Evolutionary conservation across 441 rosid genomes (phyloP).

Genomic region (Erysimum cheiri): DNA sequence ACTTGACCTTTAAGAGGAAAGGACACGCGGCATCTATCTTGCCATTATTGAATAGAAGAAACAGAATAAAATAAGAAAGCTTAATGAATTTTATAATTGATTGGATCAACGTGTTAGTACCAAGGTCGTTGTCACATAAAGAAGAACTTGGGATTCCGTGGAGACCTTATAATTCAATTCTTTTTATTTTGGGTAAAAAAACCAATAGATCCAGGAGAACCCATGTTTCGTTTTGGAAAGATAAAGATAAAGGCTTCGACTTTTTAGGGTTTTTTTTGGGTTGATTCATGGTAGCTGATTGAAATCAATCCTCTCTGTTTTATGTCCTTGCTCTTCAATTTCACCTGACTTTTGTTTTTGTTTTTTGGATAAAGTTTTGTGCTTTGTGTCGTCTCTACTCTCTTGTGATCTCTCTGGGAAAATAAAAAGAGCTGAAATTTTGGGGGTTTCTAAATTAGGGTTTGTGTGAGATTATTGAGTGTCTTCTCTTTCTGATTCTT

Average conservation of each 20-base stretch:
- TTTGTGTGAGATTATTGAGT: constrained; percentile 25
- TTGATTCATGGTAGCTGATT: constrained; percentile 35
- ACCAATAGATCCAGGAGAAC: constrained; percentile 40
- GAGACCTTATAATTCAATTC: not conserved
- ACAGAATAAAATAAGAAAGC: not conserved
- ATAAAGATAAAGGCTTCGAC: constrained; percentile 43
- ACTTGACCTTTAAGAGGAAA: constrained; percentile 2
- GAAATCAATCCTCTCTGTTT: constrained; percentile 45
- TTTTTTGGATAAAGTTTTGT: constrained; percentile 46
- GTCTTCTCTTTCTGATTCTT: not conserved
- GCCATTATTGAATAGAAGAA: not conserved
- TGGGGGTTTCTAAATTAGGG: constrained; percentile 48
- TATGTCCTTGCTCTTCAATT: constrained; percentile 27
- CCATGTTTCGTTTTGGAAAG: constrained; percentile 42
- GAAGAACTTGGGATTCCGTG: constrained; percentile 39
- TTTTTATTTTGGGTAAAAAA: too few relatives aligned
- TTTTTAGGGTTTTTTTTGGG: constrained; percentile 51
- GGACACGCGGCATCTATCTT: constrained; percentile 17
- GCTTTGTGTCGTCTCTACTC: constrained; percentile 37
- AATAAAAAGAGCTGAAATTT: constrained; percentile 34
- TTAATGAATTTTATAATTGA: constrained; percentile 17
- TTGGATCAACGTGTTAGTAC: constrained; percentile 40
- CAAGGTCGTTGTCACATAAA: constrained; percentile 41
- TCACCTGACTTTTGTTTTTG: constrained; percentile 49
- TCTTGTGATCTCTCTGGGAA: constrained; percentile 31